Percentiles rank a stretch among this genome's conserved stretches.
phyloP scores from a whole-genome alignment of 768 basidiomycete species.

The Amanita inopinata region DNA sequence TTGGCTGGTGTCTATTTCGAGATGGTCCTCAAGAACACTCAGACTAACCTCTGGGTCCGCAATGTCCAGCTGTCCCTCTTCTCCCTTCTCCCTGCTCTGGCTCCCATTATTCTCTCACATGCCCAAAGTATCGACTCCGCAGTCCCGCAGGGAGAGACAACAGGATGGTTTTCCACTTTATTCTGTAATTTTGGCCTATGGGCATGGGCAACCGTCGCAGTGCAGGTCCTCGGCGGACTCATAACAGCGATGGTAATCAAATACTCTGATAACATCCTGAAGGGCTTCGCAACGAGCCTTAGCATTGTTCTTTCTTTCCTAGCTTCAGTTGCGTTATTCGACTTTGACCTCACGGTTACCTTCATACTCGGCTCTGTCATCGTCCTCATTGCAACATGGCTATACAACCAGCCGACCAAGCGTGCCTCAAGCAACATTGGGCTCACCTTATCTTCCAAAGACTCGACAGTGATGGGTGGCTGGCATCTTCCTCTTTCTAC shows the following conservation, averaged over 20 bases:
- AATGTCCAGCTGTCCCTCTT: constrained; percentile 95
- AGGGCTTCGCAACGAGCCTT: constrained; percentile 92
- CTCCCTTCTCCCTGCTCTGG: constrained; percentile 80
- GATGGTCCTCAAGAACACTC: constrained; percentile 89
- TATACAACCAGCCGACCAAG: constrained; percentile 70
- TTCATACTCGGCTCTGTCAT: constrained; percentile 79
- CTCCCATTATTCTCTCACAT: constrained; percentile 60
- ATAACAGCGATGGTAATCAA: constrained; percentile 93
- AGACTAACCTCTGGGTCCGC: constrained; percentile 89
- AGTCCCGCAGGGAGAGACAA: constrained; percentile 3
- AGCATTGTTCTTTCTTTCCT: constrained; percentile 94
- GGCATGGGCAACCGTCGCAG: constrained; percentile 85
- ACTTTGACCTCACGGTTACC: constrained; percentile 76
- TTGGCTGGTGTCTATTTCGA: constrained; percentile 98
- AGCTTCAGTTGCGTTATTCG: constrained; percentile 83
- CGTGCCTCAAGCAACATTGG: constrained; percentile 10
- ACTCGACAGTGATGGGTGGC: neutral
- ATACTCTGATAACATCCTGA: constrained; percentile 85
- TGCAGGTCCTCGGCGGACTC: constrained; percentile 87
- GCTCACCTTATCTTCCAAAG: constrained; percentile 2
- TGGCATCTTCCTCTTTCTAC: constrained; percentile 7
- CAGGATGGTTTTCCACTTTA: constrained; percentile 37
- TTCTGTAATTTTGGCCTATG: constrained; percentile 83
- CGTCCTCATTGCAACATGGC: constrained; percentile 83
- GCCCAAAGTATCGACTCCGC: constrained; percentile 8